Percentiles rank a stretch among this genome's conserved stretches.
phyloP scores from a whole-genome alignment of 169 alveolate species.

The Eimeria tenella region DNA sequence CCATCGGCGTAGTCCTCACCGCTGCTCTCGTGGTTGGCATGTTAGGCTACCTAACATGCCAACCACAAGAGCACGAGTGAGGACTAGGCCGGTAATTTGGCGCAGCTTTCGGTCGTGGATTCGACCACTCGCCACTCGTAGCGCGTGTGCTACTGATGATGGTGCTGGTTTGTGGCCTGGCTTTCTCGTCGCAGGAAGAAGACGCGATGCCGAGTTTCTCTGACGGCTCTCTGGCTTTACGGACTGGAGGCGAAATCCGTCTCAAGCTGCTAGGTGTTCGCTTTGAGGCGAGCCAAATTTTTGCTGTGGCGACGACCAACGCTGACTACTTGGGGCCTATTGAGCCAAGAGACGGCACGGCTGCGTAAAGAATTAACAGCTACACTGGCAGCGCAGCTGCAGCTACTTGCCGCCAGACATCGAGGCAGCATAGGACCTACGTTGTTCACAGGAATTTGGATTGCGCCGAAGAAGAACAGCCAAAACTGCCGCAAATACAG shows the following conservation, averaged over 20 bases:
- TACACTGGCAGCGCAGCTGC: neutral
- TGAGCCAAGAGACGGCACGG: slow-evolving; percentile 81
- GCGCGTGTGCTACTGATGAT: neutral
- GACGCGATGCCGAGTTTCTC: slow-evolving; percentile 90
- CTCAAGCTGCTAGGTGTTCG: slow-evolving; percentile 93
- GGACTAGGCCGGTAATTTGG: too few species aligned
- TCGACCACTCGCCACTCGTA: neutral
- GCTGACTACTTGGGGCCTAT: slow-evolving; percentile 93
- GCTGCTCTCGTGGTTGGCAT: too few species aligned
- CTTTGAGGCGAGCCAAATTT: slow-evolving; percentile 91
- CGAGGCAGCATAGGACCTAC: neutral
- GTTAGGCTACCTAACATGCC: too few species aligned
- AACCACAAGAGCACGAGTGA: too few species aligned
- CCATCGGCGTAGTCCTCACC: too few species aligned
- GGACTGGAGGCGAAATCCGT: slow-evolving; percentile 91
- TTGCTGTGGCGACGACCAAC: slow-evolving; percentile 94
- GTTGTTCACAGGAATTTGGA: too few species aligned
- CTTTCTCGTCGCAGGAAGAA: slow-evolving; percentile 84
- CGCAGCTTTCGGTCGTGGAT: too few species aligned
- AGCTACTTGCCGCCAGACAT: neutral
- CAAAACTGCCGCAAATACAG: too few species aligned
- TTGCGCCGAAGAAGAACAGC: too few species aligned
- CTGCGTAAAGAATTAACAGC: neutral
- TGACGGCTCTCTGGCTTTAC: slow-evolving; percentile 89
- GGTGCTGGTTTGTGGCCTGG: slow-evolving; percentile 62